These are phyloP conservation scores for Leucocoprinus sp. DNA, from an alignment of 768 basidiomycete species.

Conservation along the genomic window DNA sequence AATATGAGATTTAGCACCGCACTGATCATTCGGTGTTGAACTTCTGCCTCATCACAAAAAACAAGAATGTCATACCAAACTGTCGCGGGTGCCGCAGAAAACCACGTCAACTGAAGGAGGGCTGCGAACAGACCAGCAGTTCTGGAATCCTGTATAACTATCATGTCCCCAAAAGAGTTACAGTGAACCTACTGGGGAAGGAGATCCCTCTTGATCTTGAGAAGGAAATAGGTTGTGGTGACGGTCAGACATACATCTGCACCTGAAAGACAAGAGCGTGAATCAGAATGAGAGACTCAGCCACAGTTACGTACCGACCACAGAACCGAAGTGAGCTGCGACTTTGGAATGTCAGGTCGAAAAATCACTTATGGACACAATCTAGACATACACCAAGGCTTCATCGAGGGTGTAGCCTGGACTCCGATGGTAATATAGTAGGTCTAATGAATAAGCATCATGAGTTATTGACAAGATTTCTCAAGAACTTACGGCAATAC, in stretches of 20 bases:
- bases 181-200: constrained; percentile 19
- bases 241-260: constrained; percentile 22
- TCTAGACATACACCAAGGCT: constrained; percentile 21
- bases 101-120: constrained; percentile 25
- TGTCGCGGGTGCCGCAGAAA: constrained; percentile 26
- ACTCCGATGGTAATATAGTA: constrained; percentile 21
- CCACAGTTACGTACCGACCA: constrained; percentile 4
- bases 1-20: constrained; percentile 27
- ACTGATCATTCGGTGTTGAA: constrained; percentile 12
- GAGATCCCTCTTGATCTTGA: constrained; percentile 21
- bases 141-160: constrained; percentile 6
- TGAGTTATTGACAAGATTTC: neutral
- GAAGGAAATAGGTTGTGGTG: constrained; percentile 22
- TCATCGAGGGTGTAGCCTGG: constrained; percentile 14
- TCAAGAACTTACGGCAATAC: constrained; percentile 20
- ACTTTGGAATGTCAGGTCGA: neutral
- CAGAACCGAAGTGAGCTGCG: constrained; percentile 9
- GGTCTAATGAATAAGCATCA: constrained; percentile 15
- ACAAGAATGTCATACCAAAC: constrained; percentile 27
- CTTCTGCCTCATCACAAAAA: too few species aligned
- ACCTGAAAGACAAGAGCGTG: constrained; percentile 13
- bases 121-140: constrained; percentile 23
- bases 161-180: neutral
- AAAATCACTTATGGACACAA: too few species aligned
- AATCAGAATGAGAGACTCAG: neutral